Percentiles rank a stretch among this genome's conserved stretches.
Evolutionary conservation across 73 alveolate species (phyloP).

Genomic region (Tetrahymena malaccensis): DNA sequence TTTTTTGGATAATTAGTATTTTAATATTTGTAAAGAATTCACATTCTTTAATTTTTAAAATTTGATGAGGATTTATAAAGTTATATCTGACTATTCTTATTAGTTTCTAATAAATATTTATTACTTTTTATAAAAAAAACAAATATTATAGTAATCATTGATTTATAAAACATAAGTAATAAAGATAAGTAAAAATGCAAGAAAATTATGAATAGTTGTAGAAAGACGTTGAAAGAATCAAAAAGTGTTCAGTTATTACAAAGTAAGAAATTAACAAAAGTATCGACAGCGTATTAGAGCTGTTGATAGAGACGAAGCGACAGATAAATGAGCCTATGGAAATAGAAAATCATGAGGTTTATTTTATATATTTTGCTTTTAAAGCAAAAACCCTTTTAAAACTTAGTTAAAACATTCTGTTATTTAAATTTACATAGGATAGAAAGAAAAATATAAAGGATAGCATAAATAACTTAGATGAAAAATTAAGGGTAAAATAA

Average conservation of each 20-base stretch:
- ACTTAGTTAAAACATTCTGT: background rate
- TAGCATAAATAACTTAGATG: background rate
- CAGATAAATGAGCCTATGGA: background rate
- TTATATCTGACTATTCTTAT: background rate
- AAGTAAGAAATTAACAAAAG: background rate
- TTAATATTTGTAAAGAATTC: too few species aligned
- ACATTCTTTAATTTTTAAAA: background rate
- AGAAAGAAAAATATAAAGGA: background rate
- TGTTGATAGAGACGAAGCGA: background rate
- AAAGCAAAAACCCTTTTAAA: background rate
- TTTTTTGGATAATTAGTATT: background rate
- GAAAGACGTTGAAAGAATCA: background rate
- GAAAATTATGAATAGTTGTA: background rate
- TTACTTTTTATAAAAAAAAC: background rate
- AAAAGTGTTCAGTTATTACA: background rate
- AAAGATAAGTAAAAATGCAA: background rate
- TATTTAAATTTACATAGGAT: background rate
- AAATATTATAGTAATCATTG: background rate
- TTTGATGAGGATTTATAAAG: background rate
- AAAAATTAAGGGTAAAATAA: background rate
- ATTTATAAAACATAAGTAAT: background rate
- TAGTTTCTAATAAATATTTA: background rate
- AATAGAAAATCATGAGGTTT: background rate
- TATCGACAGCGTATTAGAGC: background rate
- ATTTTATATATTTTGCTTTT: background rate